phyloP scores from a whole-genome alignment of 345 rosid species.

The Corchorus capsularis region DNA sequence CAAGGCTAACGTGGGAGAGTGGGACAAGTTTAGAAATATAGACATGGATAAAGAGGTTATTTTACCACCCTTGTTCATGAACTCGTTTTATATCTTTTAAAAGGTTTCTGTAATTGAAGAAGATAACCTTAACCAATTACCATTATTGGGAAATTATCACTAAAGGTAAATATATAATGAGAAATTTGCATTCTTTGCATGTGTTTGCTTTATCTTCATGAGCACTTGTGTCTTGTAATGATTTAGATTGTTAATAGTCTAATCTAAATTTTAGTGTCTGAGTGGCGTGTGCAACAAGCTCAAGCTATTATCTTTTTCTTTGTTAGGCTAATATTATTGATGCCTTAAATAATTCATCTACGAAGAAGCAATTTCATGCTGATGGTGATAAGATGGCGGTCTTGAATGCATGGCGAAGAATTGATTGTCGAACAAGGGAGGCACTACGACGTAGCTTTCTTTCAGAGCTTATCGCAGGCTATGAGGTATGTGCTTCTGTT shows the following conservation, averaged over 20 bases:
- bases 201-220: background rate
- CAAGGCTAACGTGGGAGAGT: constrained; percentile 70
- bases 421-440: constrained; percentile 82
- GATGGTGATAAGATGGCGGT: constrained; percentile 71
- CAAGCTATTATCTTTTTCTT: constrained; percentile 14
- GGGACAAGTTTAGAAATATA: constrained; percentile 92
- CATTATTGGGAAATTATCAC: background rate
- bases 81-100: constrained; percentile 15
- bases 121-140: constrained; percentile 3
- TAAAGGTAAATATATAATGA: background rate
- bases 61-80: constrained; percentile 26
- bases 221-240: background rate
- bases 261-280: background rate
- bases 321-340: constrained; percentile 68
- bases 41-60: constrained; percentile 98
- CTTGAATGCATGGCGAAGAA: constrained; percentile 80
- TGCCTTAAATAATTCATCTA: constrained; percentile 41
- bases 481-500: constrained; percentile 54
- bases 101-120: constrained; percentile 6
- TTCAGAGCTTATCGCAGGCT: constrained; percentile 72
- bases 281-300: constrained; percentile 1
- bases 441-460: constrained; percentile 90
- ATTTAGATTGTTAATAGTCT: background rate
- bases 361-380: constrained; percentile 51
- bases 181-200: background rate